Evolutionary conservation across 176 grass and related monocot genomes (phyloP).

Genomic region (Rhynchospora tenuis): DNA sequence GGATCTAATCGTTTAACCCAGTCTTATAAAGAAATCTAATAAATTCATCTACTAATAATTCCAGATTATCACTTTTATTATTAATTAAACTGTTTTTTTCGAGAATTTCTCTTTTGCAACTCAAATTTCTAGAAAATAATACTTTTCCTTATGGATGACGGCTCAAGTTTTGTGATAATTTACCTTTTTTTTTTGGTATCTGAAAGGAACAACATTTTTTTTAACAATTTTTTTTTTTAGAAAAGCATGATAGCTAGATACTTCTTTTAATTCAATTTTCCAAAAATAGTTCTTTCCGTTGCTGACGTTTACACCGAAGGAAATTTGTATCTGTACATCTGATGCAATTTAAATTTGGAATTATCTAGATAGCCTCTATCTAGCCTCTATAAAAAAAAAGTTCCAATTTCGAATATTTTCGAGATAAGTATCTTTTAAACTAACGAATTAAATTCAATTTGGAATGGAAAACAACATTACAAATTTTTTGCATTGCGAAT

Average conservation of each 20-base stretch:
- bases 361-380: no score
- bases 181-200: no score
- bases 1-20: slow-evolving; percentile 7
- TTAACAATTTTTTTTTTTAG: no score
- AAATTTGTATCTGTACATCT: background rate
- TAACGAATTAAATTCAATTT: background rate
- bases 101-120: background rate
- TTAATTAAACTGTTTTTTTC: background rate
- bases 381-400: no score
- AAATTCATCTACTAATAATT: background rate
- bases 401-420: no score
- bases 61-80: background rate
- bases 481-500: background rate
- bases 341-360: background rate
- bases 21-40: background rate
- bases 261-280: background rate
- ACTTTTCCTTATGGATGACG: background rate
- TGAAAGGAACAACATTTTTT: no score
- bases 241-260: no score
- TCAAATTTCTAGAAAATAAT: background rate
- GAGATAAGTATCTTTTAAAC: background rate
- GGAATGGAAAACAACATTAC: background rate
- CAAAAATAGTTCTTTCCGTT: background rate
- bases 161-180: background rate
- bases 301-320: background rate